Evolutionary conservation across 2,329 filamentous ascomycete genomes (phyloP), one percentile per base, ranked within the genome.

Genomic region (Septoria linicola): DNA sequence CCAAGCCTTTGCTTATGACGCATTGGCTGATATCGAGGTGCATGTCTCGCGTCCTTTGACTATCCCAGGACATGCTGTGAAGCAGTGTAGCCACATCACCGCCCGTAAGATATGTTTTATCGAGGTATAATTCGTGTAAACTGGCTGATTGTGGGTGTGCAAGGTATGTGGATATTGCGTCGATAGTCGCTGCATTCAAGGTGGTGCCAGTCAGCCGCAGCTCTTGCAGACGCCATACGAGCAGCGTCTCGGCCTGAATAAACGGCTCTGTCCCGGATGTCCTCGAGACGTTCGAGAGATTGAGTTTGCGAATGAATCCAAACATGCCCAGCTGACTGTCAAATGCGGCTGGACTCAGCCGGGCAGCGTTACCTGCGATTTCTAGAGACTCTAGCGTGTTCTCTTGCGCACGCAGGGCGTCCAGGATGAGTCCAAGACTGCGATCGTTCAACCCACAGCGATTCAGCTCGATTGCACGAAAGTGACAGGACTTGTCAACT

Each of bases 21-120:
- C 83, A 84, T 57, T 83, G 81, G 61, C 81, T 87, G 45, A 86
- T 80, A 61, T 86, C 79, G 16, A 88, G 71, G 66, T 87, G 81
- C 49, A 87, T 71, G 39, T 81, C 76, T 35, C 85, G 78, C 32
- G 75, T 67, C 2, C 44, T 43, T 4, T 51, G 39, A n/a, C 57
- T 44, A 6, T 69, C 68, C 46, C 73, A 71, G 31, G 76, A 76
- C 79, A 87, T 83, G 3, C 83, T 81, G 59, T 80, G 77, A 62
- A 88, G 75, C 41, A 88, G 72, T 27, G 80, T 77, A 11, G 84
- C 84, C 21, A 87, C 77, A 61, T 87, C 82, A 42, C 74, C 73
- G 3, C 84, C 84, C 7, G 76, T 83, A 32, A 88, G 71, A 49
- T 81, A 82, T 60, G 84, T 86, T 62, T 86, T 81, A 59, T 87